phyloP scores from a whole-genome alignment of 1,284 basidiomycete species.

The Termitomyces sp. region DNA sequence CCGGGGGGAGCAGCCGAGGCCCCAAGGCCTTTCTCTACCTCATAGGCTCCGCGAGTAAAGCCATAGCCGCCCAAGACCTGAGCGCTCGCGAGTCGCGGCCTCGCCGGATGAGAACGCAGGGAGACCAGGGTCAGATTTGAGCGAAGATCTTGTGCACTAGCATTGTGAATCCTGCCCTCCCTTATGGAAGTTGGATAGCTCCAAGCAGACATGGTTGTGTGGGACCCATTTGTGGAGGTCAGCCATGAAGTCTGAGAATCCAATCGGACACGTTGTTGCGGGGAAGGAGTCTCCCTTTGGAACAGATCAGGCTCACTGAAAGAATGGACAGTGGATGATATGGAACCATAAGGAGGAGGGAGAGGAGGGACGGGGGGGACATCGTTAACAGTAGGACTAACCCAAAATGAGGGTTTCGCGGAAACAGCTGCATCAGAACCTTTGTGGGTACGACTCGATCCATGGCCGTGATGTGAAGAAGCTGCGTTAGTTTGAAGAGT shows the following conservation, averaged over 20 bases:
- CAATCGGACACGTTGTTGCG: slow-evolving; percentile 40
- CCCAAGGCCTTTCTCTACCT: slow-evolving; percentile 47
- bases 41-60: slow-evolving; percentile 37
- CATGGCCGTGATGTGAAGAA: slow-evolving; percentile 28
- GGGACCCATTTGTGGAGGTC: slow-evolving; percentile 55
- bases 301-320: slow-evolving; percentile 58
- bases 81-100: slow-evolving; percentile 50
- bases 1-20: slow-evolving; percentile 37
- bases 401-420: slow-evolving; percentile 58
- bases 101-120: slow-evolving; percentile 38
- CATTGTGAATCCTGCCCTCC: slow-evolving; percentile 25
- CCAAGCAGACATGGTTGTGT: slow-evolving; percentile 56
- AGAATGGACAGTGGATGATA: slow-evolving; percentile 35
- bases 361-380: slow-evolving; percentile 62
- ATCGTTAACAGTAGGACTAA: slow-evolving; percentile 36
- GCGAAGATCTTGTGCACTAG: slow-evolving; percentile 35
- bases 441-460: slow-evolving; percentile 32
- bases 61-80: slow-evolving; percentile 64
- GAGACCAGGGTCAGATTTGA: slow-evolving; percentile 34
- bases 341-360: slow-evolving; percentile 48
- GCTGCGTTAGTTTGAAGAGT: slow-evolving; percentile 47
- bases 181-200: slow-evolving; percentile 51
- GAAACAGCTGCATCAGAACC: slow-evolving; percentile 44
- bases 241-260: slow-evolving; percentile 69
- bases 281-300: slow-evolving; percentile 40